A percentile compares a stretch with the other conserved stretches of the same genome.
Evolutionary conservation across 2,329 filamentous ascomycete genomes (phyloP).

Genomic region (Xylaria digitata): DNA sequence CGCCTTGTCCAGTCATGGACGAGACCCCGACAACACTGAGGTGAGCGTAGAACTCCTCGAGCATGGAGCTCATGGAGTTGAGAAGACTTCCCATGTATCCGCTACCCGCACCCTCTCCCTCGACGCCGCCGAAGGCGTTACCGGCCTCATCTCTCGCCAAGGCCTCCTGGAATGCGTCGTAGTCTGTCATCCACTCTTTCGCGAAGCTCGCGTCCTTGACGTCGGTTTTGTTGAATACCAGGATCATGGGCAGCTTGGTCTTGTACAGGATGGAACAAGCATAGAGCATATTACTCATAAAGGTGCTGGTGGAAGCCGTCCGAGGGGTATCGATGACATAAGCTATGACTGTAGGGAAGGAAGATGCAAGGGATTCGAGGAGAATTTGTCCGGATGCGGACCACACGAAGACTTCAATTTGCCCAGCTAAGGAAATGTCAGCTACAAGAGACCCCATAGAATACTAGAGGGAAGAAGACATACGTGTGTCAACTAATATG

Average conservation of each 20-base stretch:
- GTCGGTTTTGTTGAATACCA: slow-evolving; percentile 99
- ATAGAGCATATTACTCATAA: slow-evolving; percentile 99
- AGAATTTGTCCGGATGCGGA: slow-evolving; percentile 94
- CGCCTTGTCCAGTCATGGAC: slow-evolving; percentile 88
- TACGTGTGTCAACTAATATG: slow-evolving; percentile 89
- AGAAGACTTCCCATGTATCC: slow-evolving; percentile 97
- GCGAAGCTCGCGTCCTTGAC: slow-evolving; percentile 91
- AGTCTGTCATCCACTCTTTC: slow-evolving; percentile 99
- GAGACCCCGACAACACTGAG: slow-evolving; percentile 93
- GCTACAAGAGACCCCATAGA: neutral
- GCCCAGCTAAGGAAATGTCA: slow-evolving; percentile 67
- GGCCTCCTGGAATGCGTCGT: slow-evolving; percentile 92
- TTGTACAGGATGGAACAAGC: slow-evolving; percentile 99
- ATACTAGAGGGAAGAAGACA: slow-evolving; percentile 29
- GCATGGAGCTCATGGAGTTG: slow-evolving; percentile 97
- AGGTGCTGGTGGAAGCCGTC: slow-evolving; percentile 91
- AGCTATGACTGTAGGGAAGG: slow-evolving; percentile 95
- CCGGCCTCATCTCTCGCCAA: slow-evolving; percentile 81
- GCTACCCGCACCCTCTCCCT: slow-evolving; percentile 77
- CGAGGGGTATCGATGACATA: slow-evolving; percentile 98
- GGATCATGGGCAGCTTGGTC: slow-evolving; percentile 96
- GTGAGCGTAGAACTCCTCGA: slow-evolving; percentile 97
- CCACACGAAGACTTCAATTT: slow-evolving; percentile 99
- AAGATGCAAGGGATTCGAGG: slow-evolving; percentile 89
- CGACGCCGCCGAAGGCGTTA: slow-evolving; percentile 79